Conservation (phyloP, 2,329 filamentous ascomycete species). For the Paecilomyces sp. region DNA sequence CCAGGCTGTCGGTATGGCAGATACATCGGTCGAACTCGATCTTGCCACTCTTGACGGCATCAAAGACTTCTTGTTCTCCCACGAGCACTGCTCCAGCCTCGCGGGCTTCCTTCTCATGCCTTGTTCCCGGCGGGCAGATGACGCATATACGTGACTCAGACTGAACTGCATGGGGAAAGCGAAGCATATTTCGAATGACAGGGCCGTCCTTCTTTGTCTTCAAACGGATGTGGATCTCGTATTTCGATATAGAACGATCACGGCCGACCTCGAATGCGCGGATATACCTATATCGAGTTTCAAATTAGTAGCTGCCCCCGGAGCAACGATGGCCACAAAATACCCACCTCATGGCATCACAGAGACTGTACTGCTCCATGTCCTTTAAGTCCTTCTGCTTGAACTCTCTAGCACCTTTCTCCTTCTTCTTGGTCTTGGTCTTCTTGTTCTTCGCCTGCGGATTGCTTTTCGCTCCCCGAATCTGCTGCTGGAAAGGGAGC, state of each 20-base stretch:
- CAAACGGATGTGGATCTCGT: slow-evolving; percentile 79
- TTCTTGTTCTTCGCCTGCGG: slow-evolving; percentile 42
- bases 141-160: slow-evolving; percentile 86
- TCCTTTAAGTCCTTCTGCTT: slow-evolving; percentile 56
- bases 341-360: slow-evolving; percentile 77
- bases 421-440: slow-evolving; percentile 52
- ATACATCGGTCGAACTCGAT: slow-evolving; percentile 86
- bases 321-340: slow-evolving; percentile 1
- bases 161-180: slow-evolving; percentile 81
- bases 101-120: slow-evolving; percentile 64
- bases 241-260: slow-evolving; percentile 67
- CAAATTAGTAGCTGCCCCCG: slow-evolving; percentile 8
- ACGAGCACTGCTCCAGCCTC: slow-evolving; percentile 74
- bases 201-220: slow-evolving; percentile 79
- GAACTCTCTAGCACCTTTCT: slow-evolving; percentile 61
- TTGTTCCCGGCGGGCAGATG: slow-evolving; percentile 76
- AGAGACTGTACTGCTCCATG: slow-evolving; percentile 68
- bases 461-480: slow-evolving; percentile 29
- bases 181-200: slow-evolving; percentile 77
- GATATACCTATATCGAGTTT: slow-evolving; percentile 60
- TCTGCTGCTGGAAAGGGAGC: slow-evolving; percentile 20
- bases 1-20: slow-evolving; percentile 71
- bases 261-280: slow-evolving; percentile 87
- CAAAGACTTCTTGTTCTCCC: slow-evolving; percentile 80
- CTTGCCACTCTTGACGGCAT: slow-evolving; percentile 64